Base-by-base conservation (phyloP, 164 flowering plant species). In the Chimonanthus salicifolius region DNA sequence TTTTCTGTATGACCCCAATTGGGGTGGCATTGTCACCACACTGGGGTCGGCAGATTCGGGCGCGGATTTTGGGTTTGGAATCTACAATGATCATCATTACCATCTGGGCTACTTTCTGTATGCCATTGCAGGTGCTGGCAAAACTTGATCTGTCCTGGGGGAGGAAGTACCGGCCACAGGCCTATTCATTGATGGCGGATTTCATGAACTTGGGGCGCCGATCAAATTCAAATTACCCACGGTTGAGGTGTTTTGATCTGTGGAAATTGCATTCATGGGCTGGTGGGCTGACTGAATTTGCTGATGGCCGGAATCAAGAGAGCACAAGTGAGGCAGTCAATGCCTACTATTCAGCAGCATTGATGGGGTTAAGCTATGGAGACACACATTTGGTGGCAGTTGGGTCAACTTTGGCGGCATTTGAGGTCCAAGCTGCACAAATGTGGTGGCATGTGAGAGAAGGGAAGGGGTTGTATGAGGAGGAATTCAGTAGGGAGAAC, bases 211-310 rank as follows among this genome's bases (percentile, higher is more conserved):
- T 91, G 75, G 87, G 91, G 7, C 75, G 64, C 69, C 50, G 70
- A 13, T 74, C 78, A 4, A 75, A 82, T 60, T 85, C 90, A 0
- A 71, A 71, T 21, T 95, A 88, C 67, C 77, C 97, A 0, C 88
- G 92, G 3, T 74, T 93, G 82, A 85, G 98, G 75, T 88, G 90
- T 73, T 95, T 95, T 64, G 98, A 95, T 75, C 67, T 87, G 72
- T 95, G 90, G 85, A 91, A 88, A 67, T 63, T 95, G 82, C 97
- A 95, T 74, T 95, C 97, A 18, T 95, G 98, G 99, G 97, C 94
- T 45, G 88, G 89, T 43, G 99, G 98, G 58, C 72, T 93, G 72
- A 87, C 90, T 2, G 97, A 89, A 72, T 93, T 89, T 74, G 89
- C 89, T 0, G 93, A 93, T 74, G 98, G 96, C 45, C 73, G 97